Evolutionary conservation across 495 filamentous ascomycete species (phyloP).

Genomic region (Aspergillus sclerotiicarbonarius): DNA sequence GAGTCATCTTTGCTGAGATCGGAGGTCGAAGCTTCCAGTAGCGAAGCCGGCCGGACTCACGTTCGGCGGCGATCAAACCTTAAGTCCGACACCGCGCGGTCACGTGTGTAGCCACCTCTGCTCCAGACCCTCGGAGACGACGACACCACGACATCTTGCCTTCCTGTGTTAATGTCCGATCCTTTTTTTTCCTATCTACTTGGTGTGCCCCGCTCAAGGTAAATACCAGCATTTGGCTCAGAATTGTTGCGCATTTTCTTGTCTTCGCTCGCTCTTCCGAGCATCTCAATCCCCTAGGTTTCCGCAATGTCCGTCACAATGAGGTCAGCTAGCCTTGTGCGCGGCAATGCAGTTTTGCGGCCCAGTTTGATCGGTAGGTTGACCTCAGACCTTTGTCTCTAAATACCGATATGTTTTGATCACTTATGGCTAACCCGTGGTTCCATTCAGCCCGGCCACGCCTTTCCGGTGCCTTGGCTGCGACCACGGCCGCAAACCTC

Average conservation of each 20-base stretch:
- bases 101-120: slow-evolving; percentile 12
- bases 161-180: neutral
- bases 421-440: slow-evolving; percentile 8
- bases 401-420: neutral
- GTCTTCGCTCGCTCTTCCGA: slow-evolving; percentile 29
- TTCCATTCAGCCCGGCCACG: slow-evolving; percentile 34
- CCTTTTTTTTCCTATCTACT: neutral
- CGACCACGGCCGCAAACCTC: slow-evolving; percentile 48
- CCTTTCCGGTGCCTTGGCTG: slow-evolving; percentile 34
- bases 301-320: slow-evolving; percentile 45
- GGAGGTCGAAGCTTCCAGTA: neutral
- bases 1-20: too few species aligned
- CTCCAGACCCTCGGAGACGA: slow-evolving; percentile 12
- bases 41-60: neutral
- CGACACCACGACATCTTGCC: slow-evolving; percentile 23
- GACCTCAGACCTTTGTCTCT: slow-evolving; percentile 1
- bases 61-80: slow-evolving; percentile 6
- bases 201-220: neutral
- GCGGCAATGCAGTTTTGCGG: slow-evolving; percentile 37
- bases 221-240: neutral
- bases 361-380: slow-evolving; percentile 33
- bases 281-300: slow-evolving; percentile 27
- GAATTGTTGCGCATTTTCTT: slow-evolving; percentile 27
- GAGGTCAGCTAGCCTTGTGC: slow-evolving; percentile 44
- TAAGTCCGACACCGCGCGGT: slow-evolving; percentile 3